Evolutionary conservation across 306 rosid species (phyloP).

Genomic region (Lathyrus tuberosus): DNA sequence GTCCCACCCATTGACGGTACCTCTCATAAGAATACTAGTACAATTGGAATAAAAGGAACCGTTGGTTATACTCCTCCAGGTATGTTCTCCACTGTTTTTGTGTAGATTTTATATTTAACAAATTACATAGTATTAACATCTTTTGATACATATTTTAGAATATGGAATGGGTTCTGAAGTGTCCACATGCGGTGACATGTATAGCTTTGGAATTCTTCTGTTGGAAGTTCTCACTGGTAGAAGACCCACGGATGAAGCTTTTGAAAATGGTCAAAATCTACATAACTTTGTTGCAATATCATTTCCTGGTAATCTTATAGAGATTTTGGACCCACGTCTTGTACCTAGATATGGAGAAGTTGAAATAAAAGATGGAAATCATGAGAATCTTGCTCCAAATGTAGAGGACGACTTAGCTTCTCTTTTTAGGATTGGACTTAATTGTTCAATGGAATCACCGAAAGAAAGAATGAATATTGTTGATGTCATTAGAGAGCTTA

Average conservation of each 20-base stretch:
- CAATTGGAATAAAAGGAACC: constrained; percentile 33
- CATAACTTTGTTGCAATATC: background rate
- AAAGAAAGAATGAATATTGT: background rate
- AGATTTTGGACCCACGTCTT: constrained; percentile 3
- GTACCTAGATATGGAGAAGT: background rate
- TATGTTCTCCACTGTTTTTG: background rate
- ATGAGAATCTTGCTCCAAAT: background rate
- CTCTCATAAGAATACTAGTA: background rate
- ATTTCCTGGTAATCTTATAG: background rate
- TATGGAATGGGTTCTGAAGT: background rate
- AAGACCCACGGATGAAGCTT: background rate
- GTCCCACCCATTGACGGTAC: no score
- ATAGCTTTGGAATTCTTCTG: background rate
- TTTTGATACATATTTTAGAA: background rate
- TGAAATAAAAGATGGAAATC: background rate
- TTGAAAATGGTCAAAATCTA: background rate
- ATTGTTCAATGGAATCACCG: background rate
- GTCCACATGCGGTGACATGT: background rate
- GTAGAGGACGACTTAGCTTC: background rate
- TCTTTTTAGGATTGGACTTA: background rate
- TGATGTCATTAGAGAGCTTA: background rate
- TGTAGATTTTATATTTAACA: background rate
- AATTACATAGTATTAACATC: background rate
- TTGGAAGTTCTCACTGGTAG: background rate
- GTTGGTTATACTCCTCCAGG: constrained; percentile 41